Percentiles rank a stretch among this genome's conserved stretches.
These are phyloP conservation scores for Sarcocystis neurona DNA, from an alignment of 169 alveolate genomes.

Conservation along the genomic window DNA sequence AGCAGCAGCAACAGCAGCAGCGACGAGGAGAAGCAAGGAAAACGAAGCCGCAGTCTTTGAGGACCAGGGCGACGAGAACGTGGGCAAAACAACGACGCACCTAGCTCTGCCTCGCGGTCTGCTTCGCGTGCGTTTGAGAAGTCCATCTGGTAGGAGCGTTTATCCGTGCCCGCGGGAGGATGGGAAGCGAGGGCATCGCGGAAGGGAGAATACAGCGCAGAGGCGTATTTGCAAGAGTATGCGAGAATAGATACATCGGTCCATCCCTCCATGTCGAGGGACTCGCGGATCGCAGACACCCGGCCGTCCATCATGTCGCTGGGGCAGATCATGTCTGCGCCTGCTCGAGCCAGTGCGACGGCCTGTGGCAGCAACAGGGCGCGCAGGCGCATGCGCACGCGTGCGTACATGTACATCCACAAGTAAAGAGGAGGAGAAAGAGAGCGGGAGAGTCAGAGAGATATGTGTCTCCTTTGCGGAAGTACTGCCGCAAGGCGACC, in stretches of 20 bases:
- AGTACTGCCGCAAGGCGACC: too few relatives aligned
- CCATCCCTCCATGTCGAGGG: constrained; percentile 71
- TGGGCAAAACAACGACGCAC: constrained; percentile 24
- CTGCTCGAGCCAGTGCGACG: constrained; percentile 77
- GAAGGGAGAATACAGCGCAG: constrained; percentile 85
- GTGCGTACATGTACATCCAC: too few relatives aligned
- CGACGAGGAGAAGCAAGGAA: too few relatives aligned
- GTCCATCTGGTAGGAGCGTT: constrained; percentile 80
- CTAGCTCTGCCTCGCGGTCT: constrained; percentile 62
- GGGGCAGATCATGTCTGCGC: constrained; percentile 87
- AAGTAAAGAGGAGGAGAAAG: too few relatives aligned
- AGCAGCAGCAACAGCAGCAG: too few relatives aligned
- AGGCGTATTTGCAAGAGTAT: constrained; percentile 84
- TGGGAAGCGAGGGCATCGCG: constrained; percentile 84
- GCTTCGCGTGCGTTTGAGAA: constrained; percentile 62
- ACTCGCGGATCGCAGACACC: constrained; percentile 78
- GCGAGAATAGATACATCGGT: constrained; percentile 73
- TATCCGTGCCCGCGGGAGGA: constrained; percentile 73
- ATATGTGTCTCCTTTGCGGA: too few relatives aligned
- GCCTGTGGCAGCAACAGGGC: constrained; percentile 64
- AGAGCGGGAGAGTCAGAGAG: too few relatives aligned
- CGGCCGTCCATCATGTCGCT: constrained; percentile 91
- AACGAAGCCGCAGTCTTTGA: too few relatives aligned
- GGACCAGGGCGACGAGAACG: too few relatives aligned
- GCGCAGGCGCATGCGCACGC: too few relatives aligned